Evolutionary conservation across 176 grass and related monocot genomes (phyloP).

Genomic region (Juncus inflexus): DNA sequence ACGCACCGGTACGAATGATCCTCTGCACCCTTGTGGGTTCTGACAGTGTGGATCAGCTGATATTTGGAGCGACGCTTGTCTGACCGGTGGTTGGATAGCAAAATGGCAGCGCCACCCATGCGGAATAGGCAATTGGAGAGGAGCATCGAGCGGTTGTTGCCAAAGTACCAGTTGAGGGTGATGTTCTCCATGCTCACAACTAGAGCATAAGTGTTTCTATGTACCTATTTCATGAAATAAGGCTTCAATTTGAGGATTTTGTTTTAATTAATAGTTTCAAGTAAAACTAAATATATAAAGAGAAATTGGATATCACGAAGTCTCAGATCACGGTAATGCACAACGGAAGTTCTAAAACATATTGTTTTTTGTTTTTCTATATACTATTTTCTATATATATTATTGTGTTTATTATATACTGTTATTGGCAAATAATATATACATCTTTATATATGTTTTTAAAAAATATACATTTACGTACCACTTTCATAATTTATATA

Average conservation of each 20-base stretch:
- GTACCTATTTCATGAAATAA: conserved; percentile 43
- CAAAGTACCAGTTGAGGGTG: conserved; percentile 90
- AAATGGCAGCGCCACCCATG: conserved; percentile 84
- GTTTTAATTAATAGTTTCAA: conserved; percentile 10
- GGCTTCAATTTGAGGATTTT: conserved; percentile 3
- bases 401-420: no score
- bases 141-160: conserved; percentile 90
- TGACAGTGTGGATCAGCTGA: conserved; percentile 75
- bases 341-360: no score
- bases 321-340: no score
- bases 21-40: conserved; percentile 68
- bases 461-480: no score
- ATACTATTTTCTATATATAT: no score
- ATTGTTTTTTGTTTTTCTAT: no score
- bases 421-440: no score
- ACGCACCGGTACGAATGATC: conserved; percentile 57
- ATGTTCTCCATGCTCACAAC: conserved; percentile 99
- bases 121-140: conserved; percentile 96
- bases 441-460: no score
- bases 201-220: conserved; percentile 75
- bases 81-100: conserved; percentile 52
- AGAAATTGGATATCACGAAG: no score
- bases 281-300: no score
- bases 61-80: conserved; percentile 57
- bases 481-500: no score